These are phyloP conservation scores for Calonectria pteridis DNA, from an alignment of 2,329 filamentous ascomycete genomes.

Conservation along the genomic window DNA sequence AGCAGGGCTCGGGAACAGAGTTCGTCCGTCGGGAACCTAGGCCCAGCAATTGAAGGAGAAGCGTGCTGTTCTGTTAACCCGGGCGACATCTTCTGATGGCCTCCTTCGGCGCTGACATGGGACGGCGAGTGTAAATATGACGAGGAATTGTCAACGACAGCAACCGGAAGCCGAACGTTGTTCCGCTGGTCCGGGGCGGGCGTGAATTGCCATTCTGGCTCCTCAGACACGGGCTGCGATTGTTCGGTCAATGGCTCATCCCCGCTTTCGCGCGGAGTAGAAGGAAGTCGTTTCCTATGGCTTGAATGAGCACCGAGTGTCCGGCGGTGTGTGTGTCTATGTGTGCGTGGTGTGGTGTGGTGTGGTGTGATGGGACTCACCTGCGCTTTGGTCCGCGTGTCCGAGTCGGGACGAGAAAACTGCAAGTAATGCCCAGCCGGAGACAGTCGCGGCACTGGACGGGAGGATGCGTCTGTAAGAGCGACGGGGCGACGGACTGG, in stretches of 20 bases:
- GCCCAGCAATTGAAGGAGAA: background rate
- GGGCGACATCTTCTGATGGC: slow-evolving; percentile 5
- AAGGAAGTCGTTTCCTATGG: slow-evolving; percentile 13
- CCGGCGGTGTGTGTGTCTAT: background rate
- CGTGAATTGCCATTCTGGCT: slow-evolving; percentile 16
- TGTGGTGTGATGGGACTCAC: slow-evolving; percentile 14
- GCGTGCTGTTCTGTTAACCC: slow-evolving; percentile 1
- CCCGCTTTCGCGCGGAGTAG: slow-evolving; percentile 19
- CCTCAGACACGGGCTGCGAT: background rate
- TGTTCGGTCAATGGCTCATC: slow-evolving; percentile 9
- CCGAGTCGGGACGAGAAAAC: slow-evolving; percentile 41
- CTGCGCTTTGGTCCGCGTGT: slow-evolving; percentile 41
- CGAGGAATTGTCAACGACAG: slow-evolving; percentile 10
- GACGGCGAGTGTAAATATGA: slow-evolving; percentile 13
- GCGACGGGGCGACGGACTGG: background rate
- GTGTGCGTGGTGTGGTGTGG: background rate
- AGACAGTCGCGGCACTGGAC: slow-evolving; percentile 33
- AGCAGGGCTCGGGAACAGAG: slow-evolving; percentile 41
- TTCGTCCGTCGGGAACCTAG: slow-evolving; percentile 40
- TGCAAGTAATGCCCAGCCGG: slow-evolving; percentile 38
- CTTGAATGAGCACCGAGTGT: background rate
- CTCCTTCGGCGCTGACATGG: slow-evolving; percentile 6
- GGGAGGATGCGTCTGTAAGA: background rate
- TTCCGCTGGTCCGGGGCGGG: slow-evolving; percentile 13
- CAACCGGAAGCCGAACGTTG: background rate